Base-by-base conservation (phyloP, 805 yeast genomes). In the Cyberlindnera meyerae region DNA sequence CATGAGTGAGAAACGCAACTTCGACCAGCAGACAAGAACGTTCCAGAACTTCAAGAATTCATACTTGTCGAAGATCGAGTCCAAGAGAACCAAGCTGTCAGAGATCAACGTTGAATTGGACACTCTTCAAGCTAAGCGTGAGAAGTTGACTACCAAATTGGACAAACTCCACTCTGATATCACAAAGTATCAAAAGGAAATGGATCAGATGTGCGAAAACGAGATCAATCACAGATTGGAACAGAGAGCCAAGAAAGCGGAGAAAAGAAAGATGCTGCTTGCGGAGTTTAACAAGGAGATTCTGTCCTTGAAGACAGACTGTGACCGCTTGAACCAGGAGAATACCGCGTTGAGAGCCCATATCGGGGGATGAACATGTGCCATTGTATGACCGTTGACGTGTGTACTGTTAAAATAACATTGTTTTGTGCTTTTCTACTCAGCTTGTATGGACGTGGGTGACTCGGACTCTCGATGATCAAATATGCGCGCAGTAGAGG, bases 1-100 rank as follows among this genome's bases (percentile, higher is more conserved):
- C 38, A 34, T 58, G 22, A 64, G 61, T 31, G 62, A 58, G 36
- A 66, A 63, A 37, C 51, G 68, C 28, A 52, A 50, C 11, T 68
- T 51, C 46, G 73, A 68, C 29, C 52, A 60, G 11, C 56, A 54
- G 16, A 29, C 54, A 20, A 55, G 71, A 34, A 47, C 49, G 8
- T 53, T 60, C 18, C 57, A 53, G 9, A 46, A 61, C 11, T 53
- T 57, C 29, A 61, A 63, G 31, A 52, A 46, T 26, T 57, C 54
- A 5, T 52, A 56, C 34, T 47, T 54, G 9, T 44, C 46, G 6
- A 52, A 49, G 25, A 37, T 63, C 17, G 43, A 43, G n/a, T 39
- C 41, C 7, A 46, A 53, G 24, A 44, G 49, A 27, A 37, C 41
- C 4, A 43, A 45, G 13, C 44, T 64, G 3, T 44, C 48, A 5